Base-by-base conservation (phyloP, 139 green algal genomes). In the Haematococcus sp. region DNA sequence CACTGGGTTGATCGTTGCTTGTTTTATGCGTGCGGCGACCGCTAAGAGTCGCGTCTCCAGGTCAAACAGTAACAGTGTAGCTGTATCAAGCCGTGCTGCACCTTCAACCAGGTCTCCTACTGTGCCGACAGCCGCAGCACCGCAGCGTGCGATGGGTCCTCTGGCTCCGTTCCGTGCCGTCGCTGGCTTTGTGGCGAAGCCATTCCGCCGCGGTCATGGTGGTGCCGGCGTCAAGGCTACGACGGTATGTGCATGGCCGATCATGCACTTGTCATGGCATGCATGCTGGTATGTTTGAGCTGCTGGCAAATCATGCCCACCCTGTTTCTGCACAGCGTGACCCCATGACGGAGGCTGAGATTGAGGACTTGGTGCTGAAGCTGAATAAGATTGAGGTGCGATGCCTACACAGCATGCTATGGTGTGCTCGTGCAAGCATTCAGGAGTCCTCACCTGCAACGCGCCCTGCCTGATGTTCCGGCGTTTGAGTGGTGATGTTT, bases 341-440 rank as follows among this genome's bases (percentile, higher is more conserved):
- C 31, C 75, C 88, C 0, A 86, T 93, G 59, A 86, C 87, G 7
- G 73, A 90, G 55, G 80, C 86, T 25, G 89, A 97, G 35, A 84
- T 93, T 51, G 93, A 98, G 77, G 81, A 89, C 31, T 83, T 98
- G 13, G 92, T 97, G 27, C 74, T 97, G 16, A 87, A 90, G 67
- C 88, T 98, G n/a, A 91, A 97, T 80, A 85, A 93, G 23, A 96
- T 98, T 28, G 73, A 96, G 88, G 91, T 93, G 65, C 16, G 72
- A 13, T 23, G 30, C 5, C 32, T 25, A 71, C 7, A 33, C 19
- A 33, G 17, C 19, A 5, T 59, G 20, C 9, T 13, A 33, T 33
- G 27, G 16, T 9, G n/a, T 59, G 55, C 23, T 28, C 55, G 17
- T 67, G 59, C 59, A 40, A 20, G 17, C 59, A 67, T 61, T 4